phyloP scores from a whole-genome alignment of 495 filamentous ascomycete genomes.

The Neurospora sp. region DNA sequence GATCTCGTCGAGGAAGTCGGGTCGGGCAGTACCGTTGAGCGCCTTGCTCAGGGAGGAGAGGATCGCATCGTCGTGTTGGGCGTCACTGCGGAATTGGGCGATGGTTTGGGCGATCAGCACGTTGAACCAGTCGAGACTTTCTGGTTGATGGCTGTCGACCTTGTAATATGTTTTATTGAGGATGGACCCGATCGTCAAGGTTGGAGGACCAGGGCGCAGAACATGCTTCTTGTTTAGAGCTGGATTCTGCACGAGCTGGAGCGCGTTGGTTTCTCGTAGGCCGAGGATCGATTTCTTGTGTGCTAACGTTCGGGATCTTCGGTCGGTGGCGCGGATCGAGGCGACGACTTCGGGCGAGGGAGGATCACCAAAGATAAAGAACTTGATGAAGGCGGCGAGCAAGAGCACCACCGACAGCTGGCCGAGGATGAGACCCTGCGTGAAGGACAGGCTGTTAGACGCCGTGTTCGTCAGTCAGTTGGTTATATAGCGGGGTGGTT shows the following conservation, averaged over 20 bases:
- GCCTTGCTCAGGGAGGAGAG: conserved; percentile 84
- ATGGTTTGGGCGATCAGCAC: conserved; percentile 95
- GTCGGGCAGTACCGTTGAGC: conserved; percentile 75
- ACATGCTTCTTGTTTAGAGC: conserved; percentile 65
- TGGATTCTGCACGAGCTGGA: conserved; percentile 27
- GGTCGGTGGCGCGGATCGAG: conserved; percentile 55
- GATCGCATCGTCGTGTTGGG: conserved; percentile 81
- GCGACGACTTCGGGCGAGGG: conserved; percentile 69
- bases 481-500: not conserved
- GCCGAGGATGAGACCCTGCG: conserved; percentile 84
- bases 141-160: conserved; percentile 90
- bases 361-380: conserved; percentile 97
- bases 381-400: conserved; percentile 93
- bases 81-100: conserved; percentile 86
- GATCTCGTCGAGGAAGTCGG: conserved; percentile 87
- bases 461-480: conserved; percentile 3
- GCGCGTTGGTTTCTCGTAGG: conserved; percentile 33
- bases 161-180: conserved; percentile 97
- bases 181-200: conserved; percentile 73
- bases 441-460: conserved; percentile 64
- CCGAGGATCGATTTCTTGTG: conserved; percentile 58
- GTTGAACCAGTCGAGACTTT: conserved; percentile 99
- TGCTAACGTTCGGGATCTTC: conserved; percentile 51
- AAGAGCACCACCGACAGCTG: conserved; percentile 86
- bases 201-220: conserved; percentile 52